Evolutionary conservation across 345 rosid genomes (phyloP).

Genomic region (Anastatica hierochuntica): DNA sequence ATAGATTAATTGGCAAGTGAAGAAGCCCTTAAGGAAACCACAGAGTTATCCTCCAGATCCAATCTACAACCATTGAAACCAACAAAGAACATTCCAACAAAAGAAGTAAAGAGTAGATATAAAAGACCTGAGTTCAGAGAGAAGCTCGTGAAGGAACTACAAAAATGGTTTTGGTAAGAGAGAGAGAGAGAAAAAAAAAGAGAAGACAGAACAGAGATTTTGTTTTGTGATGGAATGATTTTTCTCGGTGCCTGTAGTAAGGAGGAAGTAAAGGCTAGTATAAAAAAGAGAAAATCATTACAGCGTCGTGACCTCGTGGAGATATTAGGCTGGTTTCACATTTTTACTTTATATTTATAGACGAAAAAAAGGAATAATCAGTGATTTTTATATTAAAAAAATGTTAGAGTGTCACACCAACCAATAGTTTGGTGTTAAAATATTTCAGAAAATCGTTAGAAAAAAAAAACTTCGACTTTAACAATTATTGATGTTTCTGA

Average conservation of each 20-base stretch:
- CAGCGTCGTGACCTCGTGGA: constrained; percentile 17
- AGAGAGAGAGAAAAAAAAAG: neutral
- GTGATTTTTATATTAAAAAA: too few species aligned
- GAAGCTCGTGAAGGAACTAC: constrained; percentile 3
- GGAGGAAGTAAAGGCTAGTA: constrained; percentile 25
- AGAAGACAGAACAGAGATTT: constrained; percentile 10
- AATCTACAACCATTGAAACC: constrained; percentile 11
- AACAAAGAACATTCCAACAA: neutral
- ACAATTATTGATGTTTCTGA: too few species aligned
- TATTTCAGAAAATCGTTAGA: too few species aligned
- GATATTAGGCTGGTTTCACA: constrained; percentile 16
- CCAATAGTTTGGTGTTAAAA: too few species aligned
- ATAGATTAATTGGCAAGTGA: neutral
- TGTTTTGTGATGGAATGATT: constrained; percentile 10
- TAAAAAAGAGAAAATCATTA: constrained; percentile 19
- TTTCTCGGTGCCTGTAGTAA: constrained; percentile 19
- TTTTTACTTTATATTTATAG: neutral
- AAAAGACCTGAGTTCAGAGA: neutral
- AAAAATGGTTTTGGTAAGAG: neutral
- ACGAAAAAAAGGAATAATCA: too few species aligned
- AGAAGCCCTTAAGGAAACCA: neutral
- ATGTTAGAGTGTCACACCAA: too few species aligned
- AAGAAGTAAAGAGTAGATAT: neutral
- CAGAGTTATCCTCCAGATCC: constrained; percentile 14
- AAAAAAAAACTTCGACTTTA: too few species aligned